Conservation (phyloP, 352 stramenopile species). For the Phytophthora brassicae region DNA sequence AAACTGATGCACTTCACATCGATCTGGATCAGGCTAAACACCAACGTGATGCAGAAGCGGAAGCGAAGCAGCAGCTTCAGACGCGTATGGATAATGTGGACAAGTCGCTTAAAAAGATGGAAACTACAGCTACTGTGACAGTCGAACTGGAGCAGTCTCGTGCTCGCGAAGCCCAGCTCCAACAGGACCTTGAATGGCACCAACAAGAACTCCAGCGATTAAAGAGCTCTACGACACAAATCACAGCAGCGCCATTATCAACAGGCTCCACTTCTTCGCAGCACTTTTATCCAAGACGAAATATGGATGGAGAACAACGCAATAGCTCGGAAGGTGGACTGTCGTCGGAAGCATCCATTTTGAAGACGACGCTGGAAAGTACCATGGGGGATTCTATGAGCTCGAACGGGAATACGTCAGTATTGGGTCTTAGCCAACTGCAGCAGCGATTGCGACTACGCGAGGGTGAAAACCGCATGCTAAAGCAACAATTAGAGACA, state of each 20-base stretch:
- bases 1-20: conserved; percentile 45
- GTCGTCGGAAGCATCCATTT: conserved; percentile 56
- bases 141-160: conserved; percentile 46
- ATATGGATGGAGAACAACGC: conserved; percentile 21
- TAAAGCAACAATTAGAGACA: conserved; percentile 67
- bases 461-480: conserved; percentile 72
- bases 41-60: conserved; percentile 39
- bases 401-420: conserved; percentile 44
- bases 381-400: conserved; percentile 30
- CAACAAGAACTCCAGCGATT: conserved; percentile 55
- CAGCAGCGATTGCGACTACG: conserved; percentile 72
- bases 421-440: conserved; percentile 75
- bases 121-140: conserved; percentile 7
- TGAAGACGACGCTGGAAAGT: conserved; percentile 57
- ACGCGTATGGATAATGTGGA: conserved; percentile 25
- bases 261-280: conserved; percentile 29
- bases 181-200: conserved; percentile 64
- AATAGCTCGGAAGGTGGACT: conserved; percentile 13
- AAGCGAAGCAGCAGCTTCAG: conserved; percentile 42
- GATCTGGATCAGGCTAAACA: conserved; percentile 55
- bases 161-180: conserved; percentile 48
- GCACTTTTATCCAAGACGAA: conserved; percentile 18
- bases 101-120: conserved; percentile 13
- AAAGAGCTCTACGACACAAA: conserved; percentile 25
- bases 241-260: conserved; percentile 15